Evolutionary conservation across 2,329 filamentous ascomycete species (phyloP).

Genomic region (Epichloe brachyelytri): DNA sequence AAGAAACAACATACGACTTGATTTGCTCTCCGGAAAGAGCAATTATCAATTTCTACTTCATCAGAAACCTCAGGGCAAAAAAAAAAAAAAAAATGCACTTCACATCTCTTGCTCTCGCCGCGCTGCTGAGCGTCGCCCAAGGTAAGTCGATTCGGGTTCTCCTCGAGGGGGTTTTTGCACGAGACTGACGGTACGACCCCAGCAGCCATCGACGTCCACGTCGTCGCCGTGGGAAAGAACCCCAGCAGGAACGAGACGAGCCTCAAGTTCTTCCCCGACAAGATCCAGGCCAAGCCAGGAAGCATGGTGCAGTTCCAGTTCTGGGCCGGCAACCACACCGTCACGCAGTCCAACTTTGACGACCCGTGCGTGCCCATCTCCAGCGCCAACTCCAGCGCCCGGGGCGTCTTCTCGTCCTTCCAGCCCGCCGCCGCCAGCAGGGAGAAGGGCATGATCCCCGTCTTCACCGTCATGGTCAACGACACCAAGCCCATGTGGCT

Average conservation of each 20-base stretch:
- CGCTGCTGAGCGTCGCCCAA: slow-evolving; percentile 34
- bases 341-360: slow-evolving; percentile 65
- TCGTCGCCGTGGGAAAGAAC: slow-evolving; percentile 49
- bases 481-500: slow-evolving; percentile 62
- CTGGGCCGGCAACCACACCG: slow-evolving; percentile 59
- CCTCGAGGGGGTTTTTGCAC: not conserved
- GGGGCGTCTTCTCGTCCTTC: slow-evolving; percentile 56
- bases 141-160: slow-evolving; percentile 19
- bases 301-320: slow-evolving; percentile 57
- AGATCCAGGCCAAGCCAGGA: slow-evolving; percentile 48
- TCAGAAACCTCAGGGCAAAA: no score
- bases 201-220: slow-evolving; percentile 37
- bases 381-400: slow-evolving; percentile 35
- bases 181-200: not conserved
- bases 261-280: slow-evolving; percentile 53
- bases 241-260: slow-evolving; percentile 33
- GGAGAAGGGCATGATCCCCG: slow-evolving; percentile 40
- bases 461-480: slow-evolving; percentile 60
- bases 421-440: slow-evolving; percentile 45
- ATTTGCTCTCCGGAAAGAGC: slow-evolving; percentile 6
- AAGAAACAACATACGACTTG: no score
- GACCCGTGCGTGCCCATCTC: slow-evolving; percentile 52
- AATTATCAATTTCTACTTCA: not conserved
- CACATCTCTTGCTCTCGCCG: slow-evolving; percentile 31
- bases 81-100: slow-evolving; percentile 31